Percentiles rank a stretch among this genome's conserved stretches.
Evolutionary conservation across 2,329 filamentous ascomycete species (phyloP).

Genomic region (Rhinocladiella mackenziei): DNA sequence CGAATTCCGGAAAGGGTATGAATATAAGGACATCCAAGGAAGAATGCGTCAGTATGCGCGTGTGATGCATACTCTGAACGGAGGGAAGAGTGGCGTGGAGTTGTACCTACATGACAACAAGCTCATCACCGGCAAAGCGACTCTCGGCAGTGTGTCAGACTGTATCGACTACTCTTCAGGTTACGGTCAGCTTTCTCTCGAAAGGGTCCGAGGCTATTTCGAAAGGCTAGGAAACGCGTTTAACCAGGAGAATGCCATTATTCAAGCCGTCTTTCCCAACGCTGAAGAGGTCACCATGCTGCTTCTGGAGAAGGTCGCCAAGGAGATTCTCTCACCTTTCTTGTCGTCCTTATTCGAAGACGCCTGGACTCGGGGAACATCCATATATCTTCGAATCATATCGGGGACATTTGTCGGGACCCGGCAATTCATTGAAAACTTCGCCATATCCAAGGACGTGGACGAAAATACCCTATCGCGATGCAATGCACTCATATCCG

Average conservation of each 20-base stretch:
- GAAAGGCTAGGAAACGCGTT: constrained; percentile 67
- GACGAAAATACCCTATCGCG: constrained; percentile 59
- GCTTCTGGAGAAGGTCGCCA: constrained; percentile 76
- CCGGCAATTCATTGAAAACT: constrained; percentile 67
- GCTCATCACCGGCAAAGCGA: constrained; percentile 68
- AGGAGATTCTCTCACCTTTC: constrained; percentile 81
- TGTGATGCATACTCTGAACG: constrained; percentile 77
- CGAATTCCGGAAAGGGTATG: constrained; percentile 91
- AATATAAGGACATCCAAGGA: constrained; percentile 81
- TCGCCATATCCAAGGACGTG: constrained; percentile 60
- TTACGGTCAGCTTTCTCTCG: constrained; percentile 61
- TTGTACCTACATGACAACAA: constrained; percentile 86
- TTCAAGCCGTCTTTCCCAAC: constrained; percentile 76
- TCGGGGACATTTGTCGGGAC: constrained; percentile 85
- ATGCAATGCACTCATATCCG: constrained; percentile 63
- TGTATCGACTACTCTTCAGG: constrained; percentile 69
- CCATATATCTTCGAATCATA: constrained; percentile 78
- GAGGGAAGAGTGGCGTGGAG: constrained; percentile 72
- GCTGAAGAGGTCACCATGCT: constrained; percentile 67
- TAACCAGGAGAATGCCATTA: constrained; percentile 76
- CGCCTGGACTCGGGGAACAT: constrained; percentile 68
- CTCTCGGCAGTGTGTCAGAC: constrained; percentile 70
- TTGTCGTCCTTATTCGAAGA: constrained; percentile 82
- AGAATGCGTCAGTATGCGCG: constrained; percentile 85
- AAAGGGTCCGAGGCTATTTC: constrained; percentile 79